Evolutionary conservation across 257 asterid genomes (phyloP), one percentile per base, ranked within the genome.

Genomic region (Primulina huaijiensis): DNA sequence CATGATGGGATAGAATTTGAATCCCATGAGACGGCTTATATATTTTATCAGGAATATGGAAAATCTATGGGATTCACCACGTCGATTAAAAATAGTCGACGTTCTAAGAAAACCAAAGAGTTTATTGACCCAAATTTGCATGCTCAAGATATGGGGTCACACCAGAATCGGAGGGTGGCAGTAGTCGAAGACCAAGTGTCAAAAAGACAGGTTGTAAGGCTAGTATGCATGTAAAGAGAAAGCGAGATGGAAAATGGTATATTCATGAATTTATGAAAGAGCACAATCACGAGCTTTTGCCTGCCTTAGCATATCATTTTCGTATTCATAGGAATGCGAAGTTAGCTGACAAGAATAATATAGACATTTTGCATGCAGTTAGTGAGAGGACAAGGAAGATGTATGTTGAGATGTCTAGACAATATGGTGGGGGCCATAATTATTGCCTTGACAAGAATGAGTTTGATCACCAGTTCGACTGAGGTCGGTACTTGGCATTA

Each of bases 61-160:
- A 93, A 93, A 79, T 90, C 99, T 2, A 90, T 93, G 99, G 99
- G 99, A 43, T 93, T 93, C 88, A 93, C 97, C 69, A 90, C 97
- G 72, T 93, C 99, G 0, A 93, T 93, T 67, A 93, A 90, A 81
- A 93, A 93, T 55, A 93, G 99, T 73, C 96, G 99, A 4, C 94
- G 96, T 61, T 90, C 99, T 10, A 93, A 93, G 85, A 93, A 90
- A 74, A 87, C 96, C 9, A 93, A 93, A 78, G 99, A 93, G 71
- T 93, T 93, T 68, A 93, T 93, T 17, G 99, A 93, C 70, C 99
- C 71, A 92, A 92, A 69, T 92, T 90, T 65, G 97, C 98, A 0
- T 92, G 98, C 74, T 92, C 97, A 19, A 86, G 99, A 78, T 93
- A 93, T 72, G 99, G 99, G 53, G 80, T 85, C 75, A 81, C 99